phyloP scores from a whole-genome alignment of 371 early-diverging fungal species.

The Mucor mucedo region DNA sequence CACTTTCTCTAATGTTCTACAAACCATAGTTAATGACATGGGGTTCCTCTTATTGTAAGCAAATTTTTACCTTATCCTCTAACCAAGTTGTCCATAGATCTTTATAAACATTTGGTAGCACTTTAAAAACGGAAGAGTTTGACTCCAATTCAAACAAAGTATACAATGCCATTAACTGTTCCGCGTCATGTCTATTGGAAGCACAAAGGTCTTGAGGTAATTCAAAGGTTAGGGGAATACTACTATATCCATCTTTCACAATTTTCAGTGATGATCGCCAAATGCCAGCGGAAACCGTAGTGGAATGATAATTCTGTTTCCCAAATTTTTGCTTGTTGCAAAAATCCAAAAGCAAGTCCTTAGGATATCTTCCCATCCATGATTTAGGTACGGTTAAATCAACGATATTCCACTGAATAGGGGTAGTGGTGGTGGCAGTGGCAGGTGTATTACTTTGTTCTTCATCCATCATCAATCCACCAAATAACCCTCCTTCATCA shows the following conservation, averaged over 20 bases:
- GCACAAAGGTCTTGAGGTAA: slow-evolving; percentile 19
- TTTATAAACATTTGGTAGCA: slow-evolving; percentile 65
- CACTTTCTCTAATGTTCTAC: slow-evolving; percentile 34
- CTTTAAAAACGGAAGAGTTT: slow-evolving; percentile 55
- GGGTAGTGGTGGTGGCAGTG: not conserved
- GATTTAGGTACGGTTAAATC: slow-evolving; percentile 35
- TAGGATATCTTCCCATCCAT: slow-evolving; percentile 57
- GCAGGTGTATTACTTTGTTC: slow-evolving; percentile 14
- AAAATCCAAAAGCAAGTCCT: slow-evolving; percentile 41
- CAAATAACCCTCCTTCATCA: slow-evolving; percentile 32
- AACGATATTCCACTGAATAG: slow-evolving; percentile 14
- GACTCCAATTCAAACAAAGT: slow-evolving; percentile 59
- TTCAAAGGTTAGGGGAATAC: slow-evolving; percentile 15
- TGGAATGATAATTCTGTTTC: slow-evolving; percentile 22
- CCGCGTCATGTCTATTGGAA: slow-evolving; percentile 47
- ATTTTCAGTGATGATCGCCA: slow-evolving; percentile 35
- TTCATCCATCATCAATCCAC: slow-evolving; percentile 27
- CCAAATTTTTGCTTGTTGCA: slow-evolving; percentile 28
- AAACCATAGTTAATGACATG: not conserved
- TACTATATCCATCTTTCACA: not conserved
- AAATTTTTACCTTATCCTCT: slow-evolving; percentile 44
- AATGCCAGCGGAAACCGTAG: slow-evolving; percentile 14
- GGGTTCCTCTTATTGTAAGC: not conserved
- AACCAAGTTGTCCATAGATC: slow-evolving; percentile 72
- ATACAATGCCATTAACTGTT: slow-evolving; percentile 61